Conservation (phyloP, 192 early-diverging fungal species). For the Chytriomyces sp. region DNA sequence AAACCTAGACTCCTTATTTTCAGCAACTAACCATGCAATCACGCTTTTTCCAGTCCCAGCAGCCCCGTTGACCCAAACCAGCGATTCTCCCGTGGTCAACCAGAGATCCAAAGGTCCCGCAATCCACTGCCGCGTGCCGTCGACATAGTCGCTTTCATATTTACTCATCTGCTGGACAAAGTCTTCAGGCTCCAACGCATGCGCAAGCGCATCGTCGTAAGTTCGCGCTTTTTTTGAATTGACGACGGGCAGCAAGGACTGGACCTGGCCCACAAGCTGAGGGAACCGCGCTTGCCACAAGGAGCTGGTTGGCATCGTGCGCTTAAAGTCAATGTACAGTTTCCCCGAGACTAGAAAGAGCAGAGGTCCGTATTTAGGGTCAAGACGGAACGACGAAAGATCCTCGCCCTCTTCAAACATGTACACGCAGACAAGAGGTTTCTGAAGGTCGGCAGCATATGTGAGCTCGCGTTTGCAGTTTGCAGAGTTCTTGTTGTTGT, state of each 20-base stretch:
- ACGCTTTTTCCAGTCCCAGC: slow-evolving; percentile 35
- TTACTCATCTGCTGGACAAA: slow-evolving; percentile 13
- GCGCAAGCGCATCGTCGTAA: not conserved
- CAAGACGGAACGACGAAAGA: not conserved
- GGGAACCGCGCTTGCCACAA: slow-evolving; percentile 1
- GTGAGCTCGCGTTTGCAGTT: slow-evolving; percentile 29
- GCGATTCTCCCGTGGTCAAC: not conserved
- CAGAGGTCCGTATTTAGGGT: not conserved
- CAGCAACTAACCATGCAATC: no score
- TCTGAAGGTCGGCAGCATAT: slow-evolving; percentile 24
- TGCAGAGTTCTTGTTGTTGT: slow-evolving; percentile 1
- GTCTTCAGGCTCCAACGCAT: slow-evolving; percentile 31
- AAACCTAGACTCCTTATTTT: no score
- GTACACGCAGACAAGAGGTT: slow-evolving; percentile 21
- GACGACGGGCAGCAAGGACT: slow-evolving; percentile 4
- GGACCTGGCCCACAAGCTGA: not conserved
- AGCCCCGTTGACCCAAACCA: slow-evolving; percentile 22
- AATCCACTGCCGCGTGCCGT: slow-evolving; percentile 27
- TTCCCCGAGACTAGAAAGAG: slow-evolving; percentile 23
- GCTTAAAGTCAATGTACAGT: slow-evolving; percentile 23
- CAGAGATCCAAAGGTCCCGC: not conserved
- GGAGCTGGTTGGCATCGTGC: not conserved
- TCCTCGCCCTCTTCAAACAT: slow-evolving; percentile 15
- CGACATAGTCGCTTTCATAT: slow-evolving; percentile 17
- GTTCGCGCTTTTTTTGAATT: not conserved